Evolutionary conservation across 2,329 filamentous ascomycete species (phyloP), one percentile per base, ranked within the genome.

Genomic region (Aspergillus unguis): DNA sequence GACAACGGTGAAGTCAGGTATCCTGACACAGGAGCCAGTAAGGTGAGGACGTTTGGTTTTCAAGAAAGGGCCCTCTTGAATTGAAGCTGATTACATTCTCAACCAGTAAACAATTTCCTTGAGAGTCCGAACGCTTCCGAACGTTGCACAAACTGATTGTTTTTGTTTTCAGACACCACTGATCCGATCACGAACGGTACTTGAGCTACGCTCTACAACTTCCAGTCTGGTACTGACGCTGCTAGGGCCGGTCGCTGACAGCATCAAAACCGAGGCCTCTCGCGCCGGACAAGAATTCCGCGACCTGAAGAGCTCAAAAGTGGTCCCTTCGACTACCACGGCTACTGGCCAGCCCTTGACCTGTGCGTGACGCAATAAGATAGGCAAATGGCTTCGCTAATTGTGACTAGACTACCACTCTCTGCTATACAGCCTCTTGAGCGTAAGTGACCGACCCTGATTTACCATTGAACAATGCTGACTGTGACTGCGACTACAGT

Each of bases 371-470:
- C 41, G 31, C 33, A 48, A 43, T 29, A 27, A 6, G 31, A 40
- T 37, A 38, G n/a, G 43, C 41, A 36, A 42, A 37, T 35, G 9
- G 17, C 42, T 52, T 48, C 44, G 47, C 58, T 64, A 48, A 66
- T 48, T 7, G 50, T 23, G n/a, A 17, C 48, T 51, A 81, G 78
- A 84, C 71, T 86, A 85, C 71, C 84, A 86, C 70, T 85, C 82
- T 61, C 75, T 85, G 73, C 80, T 86, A 72, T 85, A 86, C 71
- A 82, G 80, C 61, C 76, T 86, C 44, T 68, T 86, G 63, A 85
- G 82, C 74, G 79, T 81, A 64, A 69, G 78, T 71, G 38, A 11
- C 46, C 4, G 28, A 8, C 8, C 38, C 11, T 31, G 29, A 29
- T 11, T 41, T 26, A 17, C 36, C 25, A 25, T n/a, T 23, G 17